phyloP scores from a whole-genome alignment of 1,284 basidiomycete genomes.

The Puccinia novopanici region DNA sequence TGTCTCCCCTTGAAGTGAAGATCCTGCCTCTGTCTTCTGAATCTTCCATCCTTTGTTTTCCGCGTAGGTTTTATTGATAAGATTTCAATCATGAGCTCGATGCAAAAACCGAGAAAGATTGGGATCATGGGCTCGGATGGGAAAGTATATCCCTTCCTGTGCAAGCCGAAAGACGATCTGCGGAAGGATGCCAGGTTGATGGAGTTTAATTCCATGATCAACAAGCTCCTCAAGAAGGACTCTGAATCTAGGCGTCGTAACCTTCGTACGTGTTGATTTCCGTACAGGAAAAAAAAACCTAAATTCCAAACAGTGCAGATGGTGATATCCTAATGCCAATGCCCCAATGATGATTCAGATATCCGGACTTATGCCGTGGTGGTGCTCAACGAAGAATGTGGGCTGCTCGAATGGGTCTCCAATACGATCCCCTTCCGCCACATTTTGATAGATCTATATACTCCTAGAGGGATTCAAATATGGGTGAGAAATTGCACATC shows the following conservation, averaged over 20 bases:
- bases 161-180: slow-evolving; percentile 96
- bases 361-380: slow-evolving; percentile 95
- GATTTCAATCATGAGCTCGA: slow-evolving; percentile 87
- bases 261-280: slow-evolving; percentile 68
- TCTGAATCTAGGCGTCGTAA: slow-evolving; percentile 76
- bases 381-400: slow-evolving; percentile 94
- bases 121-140: slow-evolving; percentile 82
- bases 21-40: neutral
- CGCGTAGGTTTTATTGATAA: slow-evolving; percentile 73
- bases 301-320: too few relatives aligned
- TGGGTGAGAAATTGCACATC: slow-evolving; percentile 54
- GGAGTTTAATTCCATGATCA: slow-evolving; percentile 98
- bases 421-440: slow-evolving; percentile 84
- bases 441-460: slow-evolving; percentile 76
- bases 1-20: neutral
- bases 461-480: slow-evolving; percentile 64
- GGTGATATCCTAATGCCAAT: too few relatives aligned
- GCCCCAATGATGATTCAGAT: slow-evolving; percentile 63
- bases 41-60: neutral
- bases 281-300: neutral
- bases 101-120: slow-evolving; percentile 90
- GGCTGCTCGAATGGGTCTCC: slow-evolving; percentile 97
- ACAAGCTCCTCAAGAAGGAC: slow-evolving; percentile 90
- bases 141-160: slow-evolving; percentile 83
- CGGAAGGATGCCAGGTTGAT: slow-evolving; percentile 96